Evolutionary conservation across 1,284 basidiomycete genomes (phyloP).

Genomic region (Microbotryum silenes-acaulis): DNA sequence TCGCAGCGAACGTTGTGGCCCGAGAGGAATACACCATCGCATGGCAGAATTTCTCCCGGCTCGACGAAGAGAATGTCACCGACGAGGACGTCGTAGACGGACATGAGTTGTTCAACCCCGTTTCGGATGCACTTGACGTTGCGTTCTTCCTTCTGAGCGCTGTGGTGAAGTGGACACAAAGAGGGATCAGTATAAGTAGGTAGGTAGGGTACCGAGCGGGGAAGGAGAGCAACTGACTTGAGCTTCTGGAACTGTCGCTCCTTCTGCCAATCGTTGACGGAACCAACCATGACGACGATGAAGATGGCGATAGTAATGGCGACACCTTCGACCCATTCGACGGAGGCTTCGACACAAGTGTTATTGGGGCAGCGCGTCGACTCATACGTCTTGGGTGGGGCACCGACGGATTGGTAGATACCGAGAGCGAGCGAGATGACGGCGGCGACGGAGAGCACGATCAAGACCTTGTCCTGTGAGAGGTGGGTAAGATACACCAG

Average conservation of each 20-base stretch:
- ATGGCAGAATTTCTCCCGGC: slow-evolving; percentile 91
- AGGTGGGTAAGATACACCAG: background rate
- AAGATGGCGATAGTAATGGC: slow-evolving; percentile 84
- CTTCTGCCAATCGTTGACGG: slow-evolving; percentile 92
- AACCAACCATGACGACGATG: slow-evolving; percentile 80
- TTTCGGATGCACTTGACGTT: slow-evolving; percentile 83
- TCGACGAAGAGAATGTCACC: slow-evolving; percentile 87
- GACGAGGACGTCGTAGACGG: slow-evolving; percentile 85
- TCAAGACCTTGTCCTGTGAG: slow-evolving; percentile 46
- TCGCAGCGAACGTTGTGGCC: slow-evolving; percentile 95
- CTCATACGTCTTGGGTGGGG: slow-evolving; percentile 49
- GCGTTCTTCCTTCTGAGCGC: slow-evolving; percentile 87
- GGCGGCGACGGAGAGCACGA: slow-evolving; percentile 83
- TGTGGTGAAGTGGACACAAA: background rate
- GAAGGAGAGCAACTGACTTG: slow-evolving; percentile 45
- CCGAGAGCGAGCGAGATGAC: slow-evolving; percentile 88
- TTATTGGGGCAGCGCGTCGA: slow-evolving; percentile 41
- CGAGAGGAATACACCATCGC: slow-evolving; percentile 85
- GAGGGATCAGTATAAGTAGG: too few relatives aligned
- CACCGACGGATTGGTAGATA: slow-evolving; percentile 85
- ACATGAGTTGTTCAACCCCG: slow-evolving; percentile 69
- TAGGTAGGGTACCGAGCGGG: background rate
- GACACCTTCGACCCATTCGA: slow-evolving; percentile 97
- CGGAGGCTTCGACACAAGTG: slow-evolving; percentile 38
- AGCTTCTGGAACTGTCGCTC: slow-evolving; percentile 88